Percentiles rank a stretch among this genome's conserved stretches.
Conservation (phyloP, 352 stramenopile species). For the Phytophthora fragariae region DNA sequence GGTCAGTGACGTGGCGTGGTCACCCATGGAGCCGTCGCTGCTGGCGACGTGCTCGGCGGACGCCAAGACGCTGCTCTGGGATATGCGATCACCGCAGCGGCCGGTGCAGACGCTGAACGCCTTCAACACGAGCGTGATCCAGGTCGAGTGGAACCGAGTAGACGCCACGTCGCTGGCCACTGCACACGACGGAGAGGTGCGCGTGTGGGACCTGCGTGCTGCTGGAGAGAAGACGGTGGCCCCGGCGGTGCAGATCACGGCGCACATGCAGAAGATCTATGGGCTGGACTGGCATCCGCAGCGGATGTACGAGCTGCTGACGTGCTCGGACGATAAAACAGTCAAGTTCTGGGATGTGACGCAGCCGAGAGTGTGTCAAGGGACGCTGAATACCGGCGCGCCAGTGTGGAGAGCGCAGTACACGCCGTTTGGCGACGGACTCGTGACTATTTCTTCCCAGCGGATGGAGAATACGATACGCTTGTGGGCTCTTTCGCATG, state of each 20-base stretch:
- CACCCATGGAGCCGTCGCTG: constrained; percentile 69
- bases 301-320: constrained; percentile 82
- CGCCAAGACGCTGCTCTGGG: constrained; percentile 84
- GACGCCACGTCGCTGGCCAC: constrained; percentile 76
- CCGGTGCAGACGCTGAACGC: constrained; percentile 76
- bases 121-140: constrained; percentile 71
- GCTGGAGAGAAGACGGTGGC: constrained; percentile 52
- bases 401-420: constrained; percentile 79
- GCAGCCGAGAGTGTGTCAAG: constrained; percentile 69
- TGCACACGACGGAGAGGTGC: constrained; percentile 81
- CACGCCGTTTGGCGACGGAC: constrained; percentile 81
- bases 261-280: constrained; percentile 89
- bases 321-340: constrained; percentile 86
- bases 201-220: constrained; percentile 77
- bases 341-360: constrained; percentile 87
- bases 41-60: constrained; percentile 84
- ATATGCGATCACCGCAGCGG: constrained; percentile 73
- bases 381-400: constrained; percentile 62
- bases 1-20: constrained; percentile 84
- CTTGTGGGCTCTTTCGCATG: constrained; percentile 70
- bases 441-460: constrained; percentile 77
- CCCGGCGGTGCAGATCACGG: constrained; percentile 69
- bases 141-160: constrained; percentile 83
- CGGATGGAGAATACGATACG: constrained; percentile 67
- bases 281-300: constrained; percentile 84